Conservation (phyloP, 441 rosid genomes). For the Mallotus japonicus region DNA sequence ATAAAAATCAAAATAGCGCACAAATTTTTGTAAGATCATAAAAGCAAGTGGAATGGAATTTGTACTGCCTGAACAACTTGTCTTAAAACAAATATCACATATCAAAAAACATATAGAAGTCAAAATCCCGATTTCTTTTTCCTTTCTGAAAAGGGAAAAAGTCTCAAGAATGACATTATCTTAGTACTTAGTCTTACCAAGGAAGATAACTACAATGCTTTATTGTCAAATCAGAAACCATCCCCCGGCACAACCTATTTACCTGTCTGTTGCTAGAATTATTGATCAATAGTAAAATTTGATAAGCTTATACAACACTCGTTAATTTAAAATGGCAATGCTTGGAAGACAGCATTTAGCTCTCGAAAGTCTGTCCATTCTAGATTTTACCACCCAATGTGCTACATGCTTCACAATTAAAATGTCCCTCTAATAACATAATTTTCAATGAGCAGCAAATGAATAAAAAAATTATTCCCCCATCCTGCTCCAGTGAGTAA, state of each 20-base stretch:
- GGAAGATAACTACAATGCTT: constrained; percentile 14
- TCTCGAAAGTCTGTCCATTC: background rate
- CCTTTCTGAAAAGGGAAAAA: background rate
- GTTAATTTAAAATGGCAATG: background rate
- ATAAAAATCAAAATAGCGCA: constrained; percentile 4
- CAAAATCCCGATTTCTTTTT: background rate
- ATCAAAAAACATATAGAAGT: background rate
- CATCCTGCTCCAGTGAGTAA: background rate
- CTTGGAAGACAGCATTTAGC: background rate
- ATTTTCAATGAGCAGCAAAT: background rate
- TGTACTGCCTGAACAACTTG: background rate
- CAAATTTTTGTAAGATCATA: background rate
- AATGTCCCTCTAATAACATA: background rate
- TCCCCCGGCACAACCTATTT: background rate
- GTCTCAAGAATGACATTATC: background rate
- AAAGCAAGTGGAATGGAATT: background rate
- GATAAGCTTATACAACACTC: background rate
- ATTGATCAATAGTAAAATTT: background rate
- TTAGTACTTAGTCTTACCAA: constrained; percentile 3
- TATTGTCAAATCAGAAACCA: background rate
- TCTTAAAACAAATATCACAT: background rate
- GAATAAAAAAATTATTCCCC: background rate
- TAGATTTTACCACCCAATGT: background rate
- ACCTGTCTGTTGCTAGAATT: background rate
- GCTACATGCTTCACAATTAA: background rate